Conservation (phyloP, 2,329 filamentous ascomycete species). For the Lasiodiplodia sp. region DNA sequence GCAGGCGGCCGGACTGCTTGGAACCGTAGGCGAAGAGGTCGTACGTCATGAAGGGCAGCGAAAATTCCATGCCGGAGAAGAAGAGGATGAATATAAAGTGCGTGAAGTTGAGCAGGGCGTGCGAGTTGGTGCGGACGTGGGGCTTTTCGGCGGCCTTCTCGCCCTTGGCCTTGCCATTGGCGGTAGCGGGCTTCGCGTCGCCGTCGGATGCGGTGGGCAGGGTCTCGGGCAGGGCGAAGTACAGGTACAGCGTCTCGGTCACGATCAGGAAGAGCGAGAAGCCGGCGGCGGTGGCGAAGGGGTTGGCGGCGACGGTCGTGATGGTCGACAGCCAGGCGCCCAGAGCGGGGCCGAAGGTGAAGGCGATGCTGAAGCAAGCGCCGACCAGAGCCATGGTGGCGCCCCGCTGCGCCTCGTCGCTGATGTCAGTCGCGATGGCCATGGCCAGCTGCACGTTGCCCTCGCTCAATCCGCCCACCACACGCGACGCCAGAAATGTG, state of each 20-base stretch:
- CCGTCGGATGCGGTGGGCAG: slow-evolving; percentile 63
- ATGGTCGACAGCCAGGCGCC: slow-evolving; percentile 86
- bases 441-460: slow-evolving; percentile 96
- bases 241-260: slow-evolving; percentile 87
- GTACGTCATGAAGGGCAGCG: slow-evolving; percentile 95
- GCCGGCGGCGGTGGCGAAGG: slow-evolving; percentile 90
- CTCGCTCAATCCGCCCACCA: slow-evolving; percentile 93
- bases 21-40: slow-evolving; percentile 87
- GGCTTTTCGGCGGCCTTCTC: slow-evolving; percentile 18
- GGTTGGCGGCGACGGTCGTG: slow-evolving; percentile 81
- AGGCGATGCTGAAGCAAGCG: slow-evolving; percentile 95
- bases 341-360: slow-evolving; percentile 93
- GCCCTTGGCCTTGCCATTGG: slow-evolving; percentile 33
- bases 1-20: slow-evolving; percentile 79
- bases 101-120: slow-evolving; percentile 79
- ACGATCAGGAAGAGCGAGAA: slow-evolving; percentile 87
- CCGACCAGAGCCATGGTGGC: slow-evolving; percentile 96
- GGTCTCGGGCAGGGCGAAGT: slow-evolving; percentile 85
- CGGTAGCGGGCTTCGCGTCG: slow-evolving; percentile 36
- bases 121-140: slow-evolving; percentile 75
- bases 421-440: slow-evolving; percentile 95
- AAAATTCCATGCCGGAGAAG: slow-evolving; percentile 98
- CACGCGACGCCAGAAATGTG: slow-evolving; percentile 90
- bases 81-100: slow-evolving; percentile 94
- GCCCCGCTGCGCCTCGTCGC: slow-evolving; percentile 81